Conservation (phyloP, 2,329 filamentous ascomycete genomes). For the Madurella fahalii region DNA sequence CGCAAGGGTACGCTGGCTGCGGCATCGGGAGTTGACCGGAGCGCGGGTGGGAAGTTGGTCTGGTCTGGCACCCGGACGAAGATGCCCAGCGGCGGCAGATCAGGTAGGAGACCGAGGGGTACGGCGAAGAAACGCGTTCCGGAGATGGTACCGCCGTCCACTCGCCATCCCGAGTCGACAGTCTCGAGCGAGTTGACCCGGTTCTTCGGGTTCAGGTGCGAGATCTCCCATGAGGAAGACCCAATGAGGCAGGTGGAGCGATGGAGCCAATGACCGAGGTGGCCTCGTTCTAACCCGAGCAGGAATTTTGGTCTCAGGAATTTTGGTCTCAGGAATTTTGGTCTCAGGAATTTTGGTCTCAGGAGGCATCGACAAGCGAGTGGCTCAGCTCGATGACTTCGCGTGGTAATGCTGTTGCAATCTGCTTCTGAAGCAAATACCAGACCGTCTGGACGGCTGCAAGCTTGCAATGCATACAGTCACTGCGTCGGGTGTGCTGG, state of each 20-base stretch:
- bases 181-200: not conserved
- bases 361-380: no score
- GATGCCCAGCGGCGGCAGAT: not conserved
- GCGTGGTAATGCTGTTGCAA: no score
- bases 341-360: not conserved
- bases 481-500: no score
- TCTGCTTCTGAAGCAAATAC: no score
- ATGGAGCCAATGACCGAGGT: not conserved
- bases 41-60: not conserved
- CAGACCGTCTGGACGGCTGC: no score
- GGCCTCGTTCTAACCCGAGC: not conserved
- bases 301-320: not conserved
- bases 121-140: not conserved
- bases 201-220: slow-evolving; percentile 3
- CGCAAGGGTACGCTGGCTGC: not conserved
- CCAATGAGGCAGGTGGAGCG: not conserved
- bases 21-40: not conserved
- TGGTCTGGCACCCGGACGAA: not conserved
- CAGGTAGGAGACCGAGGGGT: not conserved
- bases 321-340: not conserved
- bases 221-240: not conserved
- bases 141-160: not conserved
- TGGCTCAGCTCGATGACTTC: no score
- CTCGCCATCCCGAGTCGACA: not conserved
- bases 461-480: no score